Percentiles rank a stretch among this genome's conserved stretches.
Evolutionary conservation across 306 rosid genomes (phyloP).

Genomic region (Alnus rubra): DNA sequence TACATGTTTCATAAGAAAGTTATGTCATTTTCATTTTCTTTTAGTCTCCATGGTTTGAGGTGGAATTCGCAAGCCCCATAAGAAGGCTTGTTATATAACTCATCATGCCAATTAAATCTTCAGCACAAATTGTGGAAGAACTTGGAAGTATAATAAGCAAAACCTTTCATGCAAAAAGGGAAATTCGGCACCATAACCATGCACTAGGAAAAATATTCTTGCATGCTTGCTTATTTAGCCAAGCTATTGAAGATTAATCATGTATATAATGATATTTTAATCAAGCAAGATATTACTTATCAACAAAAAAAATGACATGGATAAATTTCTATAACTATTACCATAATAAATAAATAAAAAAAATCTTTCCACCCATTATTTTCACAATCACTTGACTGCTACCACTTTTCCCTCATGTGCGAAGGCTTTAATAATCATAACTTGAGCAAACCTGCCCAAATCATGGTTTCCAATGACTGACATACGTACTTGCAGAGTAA

Average conservation of each 20-base stretch:
- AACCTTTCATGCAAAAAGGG: not conserved
- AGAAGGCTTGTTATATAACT: not conserved
- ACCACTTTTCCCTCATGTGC: not conserved
- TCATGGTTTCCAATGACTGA: not conserved
- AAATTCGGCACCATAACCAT: no score
- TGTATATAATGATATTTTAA: not conserved
- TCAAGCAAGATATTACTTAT: not conserved
- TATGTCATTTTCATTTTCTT: not conserved
- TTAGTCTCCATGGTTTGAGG: not conserved
- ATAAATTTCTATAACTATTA: not conserved
- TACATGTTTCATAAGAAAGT: not conserved
- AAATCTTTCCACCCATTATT: no score
- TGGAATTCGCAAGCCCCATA: not conserved
- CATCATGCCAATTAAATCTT: not conserved
- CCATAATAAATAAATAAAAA: not conserved
- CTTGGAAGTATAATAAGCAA: not conserved
- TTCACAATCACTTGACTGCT: not conserved
- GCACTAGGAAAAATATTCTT: not conserved
- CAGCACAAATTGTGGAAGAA: not conserved
- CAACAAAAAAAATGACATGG: not conserved
- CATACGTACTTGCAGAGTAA: not conserved
- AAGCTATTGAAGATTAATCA: conserved; percentile 1
- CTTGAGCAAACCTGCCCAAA: not conserved
- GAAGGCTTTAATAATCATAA: not conserved
- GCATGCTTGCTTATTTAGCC: not conserved